Base-by-base conservation (phyloP, 2,329 filamentous ascomycete genomes). In the Aspergillus luchuensis region DNA sequence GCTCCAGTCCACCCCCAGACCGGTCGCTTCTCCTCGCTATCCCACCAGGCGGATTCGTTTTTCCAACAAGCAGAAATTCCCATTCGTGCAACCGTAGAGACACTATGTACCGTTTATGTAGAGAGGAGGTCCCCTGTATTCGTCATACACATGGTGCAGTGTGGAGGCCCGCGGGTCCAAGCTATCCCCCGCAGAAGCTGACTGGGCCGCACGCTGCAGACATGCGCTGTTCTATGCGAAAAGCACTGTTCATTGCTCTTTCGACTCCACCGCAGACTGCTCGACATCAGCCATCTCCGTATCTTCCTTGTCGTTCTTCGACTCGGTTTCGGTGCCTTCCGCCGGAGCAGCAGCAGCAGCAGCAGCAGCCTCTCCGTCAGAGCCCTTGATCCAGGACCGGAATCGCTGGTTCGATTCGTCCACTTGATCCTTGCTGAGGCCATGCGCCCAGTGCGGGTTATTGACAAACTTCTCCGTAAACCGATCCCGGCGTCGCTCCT, bases 381-480 rank as follows among this genome's bases (percentile, higher is more conserved):
- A 21, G 2, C 78, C 76, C 57, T 77, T 74, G 45, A 81, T 70
- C 80, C 80, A 82, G 17, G 75, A 78, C 19, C 79, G 77, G 71
- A 82, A 82, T 23, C 77, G 75, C 60, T 79, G 74, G 52, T 81
- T 82, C 21, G 76, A 73, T 61, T 77, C 76, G 36, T 81, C 79
- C 33, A 84, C 81, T 63, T 83, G 74, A 59, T 82, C 81, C 59
- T 81, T 80, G 66, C 77, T 78, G 33, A 82, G 69, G 23, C 78
- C 79, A 57, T 80, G 80, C 62, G 82, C 81, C 82, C 82, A 84
- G 58, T 67, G 72, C 28, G 79, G 81, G 59, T 84, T 84, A 64
- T 81, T 82, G 60, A 82, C 77, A 57, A 83, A 84, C 63, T 82
- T 83, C 67, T 82, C 80, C 54, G 76, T 75, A 67, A 84, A 84